A percentile compares a stretch with the other conserved stretches of the same genome.
These are phyloP conservation scores for Candida vartiovaarae DNA, from an alignment of 805 yeast species.

Conservation along the genomic window DNA sequence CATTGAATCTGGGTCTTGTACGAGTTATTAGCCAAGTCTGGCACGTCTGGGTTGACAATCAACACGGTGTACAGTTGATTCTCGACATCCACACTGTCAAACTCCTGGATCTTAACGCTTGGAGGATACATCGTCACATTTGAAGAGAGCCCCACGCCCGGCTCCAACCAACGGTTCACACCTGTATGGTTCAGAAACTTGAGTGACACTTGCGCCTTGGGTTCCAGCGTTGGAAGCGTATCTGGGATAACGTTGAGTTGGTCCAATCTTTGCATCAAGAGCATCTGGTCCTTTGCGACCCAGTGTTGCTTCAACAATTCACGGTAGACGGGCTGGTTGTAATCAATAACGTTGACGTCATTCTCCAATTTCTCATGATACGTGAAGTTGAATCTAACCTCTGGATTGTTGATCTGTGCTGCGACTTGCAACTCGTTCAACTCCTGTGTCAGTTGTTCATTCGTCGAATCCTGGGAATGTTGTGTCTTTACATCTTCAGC, in stretches of 20 bases:
- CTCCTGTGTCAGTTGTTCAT: constrained; percentile 17
- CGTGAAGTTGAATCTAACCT: constrained; percentile 63
- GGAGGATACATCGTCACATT: constrained; percentile 73
- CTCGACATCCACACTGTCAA: constrained; percentile 35
- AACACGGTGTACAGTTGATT: constrained; percentile 64
- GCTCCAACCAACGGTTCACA: constrained; percentile 64
- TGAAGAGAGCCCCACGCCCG: constrained; percentile 71
- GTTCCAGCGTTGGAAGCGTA: constrained; percentile 83
- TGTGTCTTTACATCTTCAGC: constrained; percentile 30
- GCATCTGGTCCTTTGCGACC: constrained; percentile 64
- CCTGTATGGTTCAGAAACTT: constrained; percentile 67
- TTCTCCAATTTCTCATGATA: constrained; percentile 33
- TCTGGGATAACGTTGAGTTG: constrained; percentile 84
- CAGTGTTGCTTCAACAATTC: constrained; percentile 60
- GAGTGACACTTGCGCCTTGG: constrained; percentile 66
- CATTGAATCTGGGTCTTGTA: constrained; percentile 69
- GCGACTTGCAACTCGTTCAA: constrained; percentile 34
- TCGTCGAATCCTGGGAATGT: constrained; percentile 14
- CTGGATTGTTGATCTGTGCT: constrained; percentile 79
- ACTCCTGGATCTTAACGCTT: constrained; percentile 68
- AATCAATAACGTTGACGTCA: constrained; percentile 46
- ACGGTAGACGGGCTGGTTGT: constrained; percentile 75
- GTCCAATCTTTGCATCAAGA: constrained; percentile 89
- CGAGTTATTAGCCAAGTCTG: constrained; percentile 63
- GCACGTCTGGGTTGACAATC: constrained; percentile 87